These are phyloP conservation scores for Malassezia dermatis DNA, from an alignment of 1,284 basidiomycete genomes.

Conservation along the genomic window DNA sequence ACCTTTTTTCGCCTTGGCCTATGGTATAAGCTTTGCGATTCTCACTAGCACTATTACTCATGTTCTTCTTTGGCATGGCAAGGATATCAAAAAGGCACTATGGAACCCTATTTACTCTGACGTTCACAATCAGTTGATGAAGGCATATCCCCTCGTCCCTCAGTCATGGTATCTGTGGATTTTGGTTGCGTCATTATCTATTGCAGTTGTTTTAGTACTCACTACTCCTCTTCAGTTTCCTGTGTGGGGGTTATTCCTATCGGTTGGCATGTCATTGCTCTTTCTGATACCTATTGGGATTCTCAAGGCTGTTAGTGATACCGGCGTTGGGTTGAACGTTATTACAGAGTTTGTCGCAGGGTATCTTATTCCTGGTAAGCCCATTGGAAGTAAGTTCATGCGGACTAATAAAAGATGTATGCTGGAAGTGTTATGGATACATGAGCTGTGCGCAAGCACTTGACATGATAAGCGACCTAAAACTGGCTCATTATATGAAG, in stretches of 20 bases:
- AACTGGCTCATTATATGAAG: constrained; percentile 48
- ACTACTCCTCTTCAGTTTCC: constrained; percentile 52
- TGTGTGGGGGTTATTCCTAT: constrained; percentile 51
- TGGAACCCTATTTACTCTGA: constrained; percentile 44
- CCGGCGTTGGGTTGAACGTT: constrained; percentile 50
- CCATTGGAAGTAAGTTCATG: constrained; percentile 45
- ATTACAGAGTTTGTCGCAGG: constrained; percentile 51
- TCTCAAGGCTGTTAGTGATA: constrained; percentile 52
- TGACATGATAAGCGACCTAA: constrained; percentile 51
- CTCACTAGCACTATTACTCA: constrained; percentile 52
- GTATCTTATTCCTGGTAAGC: constrained; percentile 52
- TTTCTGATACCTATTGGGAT: constrained; percentile 51
- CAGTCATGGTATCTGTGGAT: constrained; percentile 42
- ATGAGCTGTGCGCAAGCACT: constrained; percentile 49
- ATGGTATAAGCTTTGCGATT: constrained; percentile 51
- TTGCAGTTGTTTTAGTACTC: constrained; percentile 50
- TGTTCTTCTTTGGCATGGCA: constrained; percentile 52
- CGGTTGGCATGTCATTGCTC: constrained; percentile 50
- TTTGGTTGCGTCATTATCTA: constrained; percentile 33
- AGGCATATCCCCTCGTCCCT: constrained; percentile 39
- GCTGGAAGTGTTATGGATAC: constrained; percentile 50
- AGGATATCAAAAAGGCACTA: constrained; percentile 51
- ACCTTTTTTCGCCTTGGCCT: constrained; percentile 50
- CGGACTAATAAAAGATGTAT: constrained; percentile 21
- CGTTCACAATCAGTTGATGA: constrained; percentile 46